Evolutionary conservation across 495 filamentous ascomycete genomes (phyloP).

Genomic region (Aspergillus sparsus): DNA sequence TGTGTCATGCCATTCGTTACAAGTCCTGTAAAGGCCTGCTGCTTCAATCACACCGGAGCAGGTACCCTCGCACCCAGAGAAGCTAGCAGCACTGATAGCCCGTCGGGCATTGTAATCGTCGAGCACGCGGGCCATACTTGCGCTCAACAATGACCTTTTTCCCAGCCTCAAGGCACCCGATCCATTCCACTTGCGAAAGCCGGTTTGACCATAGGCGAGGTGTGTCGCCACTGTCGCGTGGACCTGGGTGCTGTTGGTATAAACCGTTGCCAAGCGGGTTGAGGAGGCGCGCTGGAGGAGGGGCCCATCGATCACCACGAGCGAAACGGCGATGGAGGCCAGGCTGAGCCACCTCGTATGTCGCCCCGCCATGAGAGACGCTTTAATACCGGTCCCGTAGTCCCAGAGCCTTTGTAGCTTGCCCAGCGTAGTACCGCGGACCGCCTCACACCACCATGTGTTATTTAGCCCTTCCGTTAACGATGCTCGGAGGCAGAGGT

Average conservation of each 20-base stretch:
- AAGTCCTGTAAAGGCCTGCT: not conserved
- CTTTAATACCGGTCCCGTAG: not conserved
- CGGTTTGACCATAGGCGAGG: not conserved
- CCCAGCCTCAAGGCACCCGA: not conserved
- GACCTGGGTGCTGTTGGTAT: not conserved
- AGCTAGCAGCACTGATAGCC: not conserved
- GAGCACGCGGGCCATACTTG: not conserved
- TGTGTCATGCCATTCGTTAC: not conserved
- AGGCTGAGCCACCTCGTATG: not conserved
- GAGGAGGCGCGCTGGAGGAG: not conserved
- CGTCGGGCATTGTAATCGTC: not conserved
- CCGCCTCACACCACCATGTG: not conserved
- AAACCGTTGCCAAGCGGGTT: not conserved
- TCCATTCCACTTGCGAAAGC: not conserved
- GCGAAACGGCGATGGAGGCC: not conserved
- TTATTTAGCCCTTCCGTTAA: not conserved
- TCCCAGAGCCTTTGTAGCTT: not conserved
- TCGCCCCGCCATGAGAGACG: not conserved
- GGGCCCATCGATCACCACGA: not conserved
- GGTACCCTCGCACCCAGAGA: not conserved
- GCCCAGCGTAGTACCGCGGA: not conserved
- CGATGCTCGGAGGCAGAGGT: not conserved
- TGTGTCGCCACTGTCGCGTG: not conserved
- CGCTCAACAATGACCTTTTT: not conserved
- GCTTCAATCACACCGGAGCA: not conserved